Evolutionary conservation across 768 basidiomycete genomes (phyloP).

Genomic region (Boletus rubescentipes): DNA sequence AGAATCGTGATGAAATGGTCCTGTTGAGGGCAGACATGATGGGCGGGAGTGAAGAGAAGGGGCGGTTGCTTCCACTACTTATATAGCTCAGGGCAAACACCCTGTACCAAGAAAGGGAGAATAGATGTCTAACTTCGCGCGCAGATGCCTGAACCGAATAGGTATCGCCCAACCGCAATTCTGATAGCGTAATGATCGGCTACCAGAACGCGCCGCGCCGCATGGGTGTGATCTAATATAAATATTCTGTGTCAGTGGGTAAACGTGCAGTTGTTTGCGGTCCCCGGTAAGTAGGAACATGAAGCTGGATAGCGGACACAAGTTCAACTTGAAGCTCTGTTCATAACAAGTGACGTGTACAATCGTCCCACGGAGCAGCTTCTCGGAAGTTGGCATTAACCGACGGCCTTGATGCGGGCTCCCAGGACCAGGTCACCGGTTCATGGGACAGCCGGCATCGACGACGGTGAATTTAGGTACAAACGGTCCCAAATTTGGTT

Average conservation of each 20-base stretch:
- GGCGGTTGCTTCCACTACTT: conserved; percentile 16
- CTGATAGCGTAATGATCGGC: conserved; percentile 3
- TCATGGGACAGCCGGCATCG: too few relatives aligned
- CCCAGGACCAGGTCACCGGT: too few relatives aligned
- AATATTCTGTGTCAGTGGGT: background rate
- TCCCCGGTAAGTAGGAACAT: background rate
- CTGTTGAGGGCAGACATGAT: conserved; percentile 31
- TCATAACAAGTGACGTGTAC: too few relatives aligned
- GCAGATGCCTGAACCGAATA: conserved; percentile 24
- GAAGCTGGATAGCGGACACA: background rate
- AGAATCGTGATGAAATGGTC: conserved; percentile 31
- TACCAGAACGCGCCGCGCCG: background rate
- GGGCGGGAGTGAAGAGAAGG: conserved; percentile 6
- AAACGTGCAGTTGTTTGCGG: background rate
- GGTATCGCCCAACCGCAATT: background rate
- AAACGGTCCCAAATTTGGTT: too few relatives aligned
- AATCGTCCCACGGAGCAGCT: too few relatives aligned
- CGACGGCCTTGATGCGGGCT: background rate
- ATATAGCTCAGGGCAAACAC: conserved; percentile 23
- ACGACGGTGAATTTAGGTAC: too few relatives aligned
- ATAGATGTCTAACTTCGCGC: conserved; percentile 6
- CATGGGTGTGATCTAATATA: background rate
- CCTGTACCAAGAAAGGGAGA: conserved; percentile 19
- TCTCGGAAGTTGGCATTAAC: background rate
- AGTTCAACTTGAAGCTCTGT: too few relatives aligned